A percentile compares a stretch with the other conserved stretches of the same genome.
Conservation (phyloP, 306 rosid genomes). For the Senna tora region DNA sequence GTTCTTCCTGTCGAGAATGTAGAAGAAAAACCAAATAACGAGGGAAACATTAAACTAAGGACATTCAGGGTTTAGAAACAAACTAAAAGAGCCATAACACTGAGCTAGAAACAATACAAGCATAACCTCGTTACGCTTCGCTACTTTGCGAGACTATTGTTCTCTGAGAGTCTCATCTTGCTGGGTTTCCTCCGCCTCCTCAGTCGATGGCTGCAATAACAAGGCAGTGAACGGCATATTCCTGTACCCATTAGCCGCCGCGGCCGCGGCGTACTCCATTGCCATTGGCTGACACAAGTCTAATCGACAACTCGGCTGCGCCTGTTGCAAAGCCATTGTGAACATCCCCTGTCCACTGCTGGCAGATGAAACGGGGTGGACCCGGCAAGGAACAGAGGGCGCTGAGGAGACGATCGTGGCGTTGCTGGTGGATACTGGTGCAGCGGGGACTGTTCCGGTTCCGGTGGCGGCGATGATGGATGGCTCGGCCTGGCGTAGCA, state of each 20-base stretch:
- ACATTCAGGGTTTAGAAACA: slow-evolving; percentile 11
- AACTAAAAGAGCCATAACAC: background rate
- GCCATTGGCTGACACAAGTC: slow-evolving; percentile 62
- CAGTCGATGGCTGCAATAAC: slow-evolving; percentile 68
- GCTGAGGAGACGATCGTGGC: slow-evolving; percentile 33
- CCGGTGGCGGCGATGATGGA: slow-evolving; percentile 89
- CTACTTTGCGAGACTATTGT: slow-evolving; percentile 29
- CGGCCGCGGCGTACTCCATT: slow-evolving; percentile 47
- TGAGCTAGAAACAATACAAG: slow-evolving; percentile 6
- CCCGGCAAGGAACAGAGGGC: slow-evolving; percentile 48
- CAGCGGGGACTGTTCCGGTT: slow-evolving; percentile 67
- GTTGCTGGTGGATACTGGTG: slow-evolving; percentile 48
- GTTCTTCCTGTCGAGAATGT: background rate
- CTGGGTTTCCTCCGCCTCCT: slow-evolving; percentile 51
- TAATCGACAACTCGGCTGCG: slow-evolving; percentile 67
- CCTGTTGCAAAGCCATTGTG: slow-evolving; percentile 37
- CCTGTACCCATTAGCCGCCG: slow-evolving; percentile 45
- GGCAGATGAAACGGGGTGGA: slow-evolving; percentile 39
- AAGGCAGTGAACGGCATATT: slow-evolving; percentile 90
- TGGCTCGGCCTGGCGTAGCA: slow-evolving; percentile 85
- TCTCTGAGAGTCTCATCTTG: slow-evolving; percentile 57
- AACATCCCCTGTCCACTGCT: slow-evolving; percentile 50
- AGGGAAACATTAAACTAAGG: slow-evolving; percentile 8
- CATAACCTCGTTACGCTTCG: background rate
- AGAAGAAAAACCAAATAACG: background rate